phyloP scores from a whole-genome alignment of 139 green algal species.

The Chlamydomonas schloesseri region DNA sequence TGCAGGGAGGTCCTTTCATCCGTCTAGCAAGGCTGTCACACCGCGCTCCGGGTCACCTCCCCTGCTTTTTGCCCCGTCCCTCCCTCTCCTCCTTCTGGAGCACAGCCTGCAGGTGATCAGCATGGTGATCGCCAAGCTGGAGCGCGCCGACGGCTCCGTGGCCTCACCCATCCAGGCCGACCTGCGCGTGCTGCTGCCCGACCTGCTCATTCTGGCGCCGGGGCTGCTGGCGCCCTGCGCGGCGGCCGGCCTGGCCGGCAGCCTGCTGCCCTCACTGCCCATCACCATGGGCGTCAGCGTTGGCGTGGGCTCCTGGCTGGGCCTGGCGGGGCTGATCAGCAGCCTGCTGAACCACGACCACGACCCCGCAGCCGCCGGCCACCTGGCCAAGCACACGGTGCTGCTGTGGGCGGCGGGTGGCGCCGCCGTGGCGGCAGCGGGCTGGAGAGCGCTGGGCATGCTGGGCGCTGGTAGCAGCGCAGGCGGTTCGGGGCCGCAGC shows the following conservation, averaged over 20 bases:
- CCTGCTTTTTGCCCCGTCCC: too few relatives aligned
- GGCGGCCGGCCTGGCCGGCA: background rate
- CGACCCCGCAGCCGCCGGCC: too few relatives aligned
- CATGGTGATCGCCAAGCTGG: constrained; percentile 82
- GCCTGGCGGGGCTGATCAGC: background rate
- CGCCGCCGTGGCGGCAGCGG: background rate
- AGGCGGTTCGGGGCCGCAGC: background rate
- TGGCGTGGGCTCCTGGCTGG: constrained; percentile 25
- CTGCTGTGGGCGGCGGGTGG: constrained; percentile 16
- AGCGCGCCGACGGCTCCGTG: constrained; percentile 74
- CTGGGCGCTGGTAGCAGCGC: background rate
- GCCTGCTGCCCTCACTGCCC: constrained; percentile 42
- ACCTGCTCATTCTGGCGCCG: constrained; percentile 46
- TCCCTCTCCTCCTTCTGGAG: background rate
- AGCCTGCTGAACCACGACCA: background rate
- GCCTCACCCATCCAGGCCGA: constrained; percentile 58
- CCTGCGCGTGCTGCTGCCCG: constrained; percentile 17
- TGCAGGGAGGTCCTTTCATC: too few relatives aligned
- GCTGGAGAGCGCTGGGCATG: background rate
- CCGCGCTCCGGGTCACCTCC: too few relatives aligned
- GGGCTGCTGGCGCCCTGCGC: constrained; percentile 11
- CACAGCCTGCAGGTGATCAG: constrained; percentile 85
- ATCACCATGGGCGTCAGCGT: constrained; percentile 24
- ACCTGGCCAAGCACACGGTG: background rate
- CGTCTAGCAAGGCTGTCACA: too few relatives aligned